Evolutionary conservation across 805 yeast genomes (phyloP), one percentile per base, ranked within the genome.

Genomic region (Schwanniomyces occidentalis): DNA sequence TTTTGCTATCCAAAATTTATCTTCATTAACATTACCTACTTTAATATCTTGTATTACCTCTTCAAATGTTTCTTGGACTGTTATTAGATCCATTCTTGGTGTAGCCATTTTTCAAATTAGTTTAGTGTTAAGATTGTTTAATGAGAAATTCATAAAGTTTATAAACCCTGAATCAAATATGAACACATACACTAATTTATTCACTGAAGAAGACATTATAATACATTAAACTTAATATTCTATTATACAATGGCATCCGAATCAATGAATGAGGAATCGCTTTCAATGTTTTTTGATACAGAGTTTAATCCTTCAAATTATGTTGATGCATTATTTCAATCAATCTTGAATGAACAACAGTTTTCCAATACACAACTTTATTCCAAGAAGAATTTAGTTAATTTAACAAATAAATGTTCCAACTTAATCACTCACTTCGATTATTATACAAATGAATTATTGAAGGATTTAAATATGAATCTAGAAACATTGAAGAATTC

Each of bases 261-360:
- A 12, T 5, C 14, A 18, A 18, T 16, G 12, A 26, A 22, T 19
- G 53, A 51, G 35, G 75, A 76, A 10, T 67, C 81, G 1, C 56
- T 82, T 3, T 60, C 77, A 8, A 82, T 83, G 79, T 84, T 84
- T 62, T 79, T 81, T 41, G 86, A 82, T 42, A 75, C 72, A 14
- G 76, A 74, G 16, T 83, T 82, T 50, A 76, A 73, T 12, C 84
- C 88, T 1, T 74, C 76, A 35, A 76, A 76, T 25, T 84, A 75
- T 47, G 70, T 84, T 13, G 86, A 84, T 51, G 80, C 84, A 2
- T 58, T 83, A 10, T 70, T 78, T 40, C 63, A 74, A 30, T 57
- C 71, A 13, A 62, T 71, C 3, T 24, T 46, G 30, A 24, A 13
- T 39, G 27, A 40, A 35, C 35, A 33, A 37, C 36, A 13, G 18